phyloP scores from a whole-genome alignment of 148 eudicot species.

The Camellia japonica region DNA sequence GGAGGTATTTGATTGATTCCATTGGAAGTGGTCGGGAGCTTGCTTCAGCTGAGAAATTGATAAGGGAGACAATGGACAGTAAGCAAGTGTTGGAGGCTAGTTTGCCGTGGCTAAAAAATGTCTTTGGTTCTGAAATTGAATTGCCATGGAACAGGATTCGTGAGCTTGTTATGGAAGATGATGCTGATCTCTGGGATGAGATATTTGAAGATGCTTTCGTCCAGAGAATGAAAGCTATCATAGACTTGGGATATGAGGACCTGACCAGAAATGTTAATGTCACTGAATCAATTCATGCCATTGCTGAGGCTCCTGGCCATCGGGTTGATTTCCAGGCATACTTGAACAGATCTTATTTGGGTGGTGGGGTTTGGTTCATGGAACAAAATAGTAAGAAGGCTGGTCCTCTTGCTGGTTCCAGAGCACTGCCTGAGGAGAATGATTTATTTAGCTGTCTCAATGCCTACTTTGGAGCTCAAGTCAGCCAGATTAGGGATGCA shows the following conservation, averaged over 20 bases:
- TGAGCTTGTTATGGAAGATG: conserved; percentile 89
- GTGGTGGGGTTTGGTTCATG: conserved; percentile 90
- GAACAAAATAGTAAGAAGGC: conserved; percentile 57
- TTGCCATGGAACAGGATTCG: conserved; percentile 93
- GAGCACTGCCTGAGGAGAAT: conserved; percentile 49
- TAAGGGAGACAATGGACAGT: conserved; percentile 86
- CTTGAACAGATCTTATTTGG: conserved; percentile 51
- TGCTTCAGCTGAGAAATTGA: conserved; percentile 77
- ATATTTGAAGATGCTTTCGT: conserved; percentile 91
- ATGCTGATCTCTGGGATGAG: conserved; percentile 92
- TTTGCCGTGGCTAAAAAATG: conserved; percentile 90
- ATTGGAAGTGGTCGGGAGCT: conserved; percentile 73
- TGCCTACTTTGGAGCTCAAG: conserved; percentile 84
- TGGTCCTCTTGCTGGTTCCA: conserved; percentile 39
- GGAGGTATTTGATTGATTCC: conserved; percentile 73
- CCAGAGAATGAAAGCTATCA: conserved; percentile 73
- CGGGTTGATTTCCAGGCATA: conserved; percentile 51
- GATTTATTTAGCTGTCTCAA: conserved; percentile 76
- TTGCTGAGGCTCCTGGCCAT: conserved; percentile 40
- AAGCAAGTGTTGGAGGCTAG: conserved; percentile 89
- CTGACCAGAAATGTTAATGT: conserved; percentile 56
- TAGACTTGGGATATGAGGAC: conserved; percentile 54
- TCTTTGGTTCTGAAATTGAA: conserved; percentile 95
- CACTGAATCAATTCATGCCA: conserved; percentile 45
- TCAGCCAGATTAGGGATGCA: conserved; percentile 79